Conservation (phyloP, 306 rosid species). For the Acacia confusa region DNA sequence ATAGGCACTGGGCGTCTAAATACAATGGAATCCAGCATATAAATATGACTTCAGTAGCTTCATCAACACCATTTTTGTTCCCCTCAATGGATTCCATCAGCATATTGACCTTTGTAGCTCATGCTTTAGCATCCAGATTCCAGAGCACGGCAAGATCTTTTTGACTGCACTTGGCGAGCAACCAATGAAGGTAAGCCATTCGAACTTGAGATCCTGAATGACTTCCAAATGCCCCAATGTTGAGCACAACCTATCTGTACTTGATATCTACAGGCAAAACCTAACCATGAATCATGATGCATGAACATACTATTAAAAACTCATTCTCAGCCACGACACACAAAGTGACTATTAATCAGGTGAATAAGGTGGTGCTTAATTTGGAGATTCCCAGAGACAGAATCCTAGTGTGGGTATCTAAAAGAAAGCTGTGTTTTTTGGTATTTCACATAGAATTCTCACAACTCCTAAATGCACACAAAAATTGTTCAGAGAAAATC, state of each 20-base stretch:
- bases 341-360: neutral
- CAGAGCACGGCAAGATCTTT: neutral
- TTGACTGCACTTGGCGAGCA: neutral
- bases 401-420: neutral
- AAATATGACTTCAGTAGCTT: constrained; percentile 7
- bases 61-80: neutral
- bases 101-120: neutral
- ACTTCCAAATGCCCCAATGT: constrained; percentile 4
- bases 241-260: constrained; percentile 22
- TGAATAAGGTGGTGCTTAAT: neutral
- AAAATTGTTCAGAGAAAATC: neutral
- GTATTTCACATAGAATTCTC: neutral
- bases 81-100: neutral
- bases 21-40: neutral
- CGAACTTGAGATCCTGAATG: constrained; percentile 19
- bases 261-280: constrained; percentile 14
- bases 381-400: neutral
- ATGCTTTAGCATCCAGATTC: constrained; percentile 2
- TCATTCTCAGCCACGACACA: neutral
- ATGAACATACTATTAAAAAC: neutral
- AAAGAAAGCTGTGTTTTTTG: neutral
- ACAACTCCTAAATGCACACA: neutral
- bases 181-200: constrained; percentile 10
- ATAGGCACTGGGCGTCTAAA: neutral
- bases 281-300: neutral